Percentiles rank a stretch among this genome's conserved stretches.
phyloP scores from a whole-genome alignment of 2,329 filamentous ascomycete genomes.

The Xylariales sp. region DNA sequence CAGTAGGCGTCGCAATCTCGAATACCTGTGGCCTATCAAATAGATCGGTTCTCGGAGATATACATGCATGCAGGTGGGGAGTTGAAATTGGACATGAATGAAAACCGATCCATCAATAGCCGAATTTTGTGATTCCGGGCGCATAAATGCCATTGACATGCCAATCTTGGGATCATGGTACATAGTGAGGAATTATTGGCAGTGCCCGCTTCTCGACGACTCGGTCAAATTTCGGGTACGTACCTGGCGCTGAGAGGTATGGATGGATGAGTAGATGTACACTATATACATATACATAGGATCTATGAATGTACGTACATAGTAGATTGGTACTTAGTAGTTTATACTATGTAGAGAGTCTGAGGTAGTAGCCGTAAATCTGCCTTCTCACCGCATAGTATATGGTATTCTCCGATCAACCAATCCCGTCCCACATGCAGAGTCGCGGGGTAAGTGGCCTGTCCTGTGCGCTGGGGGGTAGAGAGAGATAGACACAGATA shows the following conservation, averaged over 20 bases:
- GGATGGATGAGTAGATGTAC: not conserved
- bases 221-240: slow-evolving; percentile 9
- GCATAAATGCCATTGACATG: slow-evolving; percentile 18
- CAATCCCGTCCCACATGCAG: slow-evolving; percentile 38
- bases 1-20: slow-evolving; percentile 30
- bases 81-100: slow-evolving; percentile 21
- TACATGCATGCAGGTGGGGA: slow-evolving; percentile 33
- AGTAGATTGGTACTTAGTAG: too few relatives aligned
- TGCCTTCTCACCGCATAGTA: slow-evolving; percentile 36
- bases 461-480: slow-evolving; percentile 1
- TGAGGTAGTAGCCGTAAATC: slow-evolving; percentile 31
- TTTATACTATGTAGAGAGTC: not conserved
- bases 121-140: slow-evolving; percentile 16
- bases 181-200: slow-evolving; percentile 1
- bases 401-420: slow-evolving; percentile 34
- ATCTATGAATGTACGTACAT: too few relatives aligned
- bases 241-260: not conserved
- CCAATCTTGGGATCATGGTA: slow-evolving; percentile 9
- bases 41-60: slow-evolving; percentile 36
- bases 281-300: not conserved
- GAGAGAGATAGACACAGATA: too few relatives aligned
- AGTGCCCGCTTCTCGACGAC: slow-evolving; percentile 7
- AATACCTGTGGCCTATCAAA: slow-evolving; percentile 27
- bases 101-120: slow-evolving; percentile 24
- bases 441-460: slow-evolving; percentile 33